A percentile compares a stretch with the other conserved stretches of the same genome.
Evolutionary conservation across 108 stramenopile genomes (phyloP).

Genomic region (Cyclostephanos tholiformis): DNA sequence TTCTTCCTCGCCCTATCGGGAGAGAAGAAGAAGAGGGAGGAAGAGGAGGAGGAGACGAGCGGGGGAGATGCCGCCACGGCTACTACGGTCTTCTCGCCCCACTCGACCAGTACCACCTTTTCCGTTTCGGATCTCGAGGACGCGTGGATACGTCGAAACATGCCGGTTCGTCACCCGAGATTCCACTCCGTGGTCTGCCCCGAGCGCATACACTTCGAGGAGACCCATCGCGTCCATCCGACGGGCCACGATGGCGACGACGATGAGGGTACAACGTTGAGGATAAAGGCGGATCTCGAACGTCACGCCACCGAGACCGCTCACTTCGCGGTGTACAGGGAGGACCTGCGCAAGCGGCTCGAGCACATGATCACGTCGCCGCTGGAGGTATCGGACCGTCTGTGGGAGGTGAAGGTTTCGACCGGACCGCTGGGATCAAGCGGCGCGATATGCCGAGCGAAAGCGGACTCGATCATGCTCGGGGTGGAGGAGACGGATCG

Average conservation of each 20-base stretch:
- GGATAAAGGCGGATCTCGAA: conserved; percentile 51
- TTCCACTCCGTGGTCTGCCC: conserved; percentile 53
- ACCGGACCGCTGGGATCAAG: conserved; percentile 62
- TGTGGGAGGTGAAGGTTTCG: conserved; percentile 59
- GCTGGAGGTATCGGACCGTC: conserved; percentile 56
- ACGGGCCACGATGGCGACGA: conserved; percentile 5
- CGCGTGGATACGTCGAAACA: conserved; percentile 54
- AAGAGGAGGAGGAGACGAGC: neutral
- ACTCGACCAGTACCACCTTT: conserved; percentile 25
- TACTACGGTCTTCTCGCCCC: too few relatives aligned
- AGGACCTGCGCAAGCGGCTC: conserved; percentile 65
- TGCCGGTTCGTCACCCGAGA: conserved; percentile 65
- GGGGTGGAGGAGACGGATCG: conserved; percentile 15
- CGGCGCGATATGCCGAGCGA: conserved; percentile 55
- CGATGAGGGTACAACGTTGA: conserved; percentile 4
- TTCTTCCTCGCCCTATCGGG: conserved; percentile 74
- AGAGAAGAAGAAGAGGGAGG: conserved; percentile 21
- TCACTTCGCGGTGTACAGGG: conserved; percentile 60
- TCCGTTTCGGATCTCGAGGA: conserved; percentile 60
- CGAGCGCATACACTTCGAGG: conserved; percentile 48
- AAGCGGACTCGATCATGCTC: conserved; percentile 19
- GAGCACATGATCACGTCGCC: conserved; percentile 60
- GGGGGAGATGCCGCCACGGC: neutral
- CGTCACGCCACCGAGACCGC: conserved; percentile 58
- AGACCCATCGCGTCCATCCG: conserved; percentile 37